Base-by-base conservation (phyloP, 1,284 basidiomycete genomes). In the Takashimella koratensis region DNA sequence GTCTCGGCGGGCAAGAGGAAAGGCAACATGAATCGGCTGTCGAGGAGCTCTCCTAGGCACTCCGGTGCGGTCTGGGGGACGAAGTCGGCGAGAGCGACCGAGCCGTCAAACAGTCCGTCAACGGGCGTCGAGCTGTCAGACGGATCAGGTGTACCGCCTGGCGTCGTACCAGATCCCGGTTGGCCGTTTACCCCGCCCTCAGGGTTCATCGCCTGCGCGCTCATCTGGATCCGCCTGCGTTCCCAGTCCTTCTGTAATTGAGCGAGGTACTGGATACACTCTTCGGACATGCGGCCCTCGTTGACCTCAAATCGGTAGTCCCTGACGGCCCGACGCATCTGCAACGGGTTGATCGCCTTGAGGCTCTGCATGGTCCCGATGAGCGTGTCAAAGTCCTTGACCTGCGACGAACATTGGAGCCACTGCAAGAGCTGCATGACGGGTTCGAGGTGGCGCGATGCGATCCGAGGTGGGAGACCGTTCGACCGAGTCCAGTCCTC, bases 241-340 rank as follows among this genome's bases (percentile, higher is more conserved):
- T 96, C 92, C 95, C 95, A 98, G 70, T 98, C 94, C 66, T 90
- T 90, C 74, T 96, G 92, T 11, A 97, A 78, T 66, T 97, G 93
- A 3, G 85, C 87, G 23, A 98, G 82, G 68, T 98, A 98, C 76
- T 96, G 90, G 45, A 84, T 78, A 67, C 94, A 98, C 71, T 98
- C 95, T 22, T 96, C 91, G 5, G 86, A 87, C 90, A 98, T 96
- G 57, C 83, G 82, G 2, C 83, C 81, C 76, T 98, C 95, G 67
- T 88, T 88, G 47, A 97, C 87, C 77, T 98, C 94, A 71, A 90
- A 98, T 63, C 88, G 87, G 77, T 98, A 98, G 66, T 98, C 94
- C 47, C 86, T 84, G 21, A 94, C 87, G 24, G 92, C 92, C 36
- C 90, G 84, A 45, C 91, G 85, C 86, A 98, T 93, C 81, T 98